Conservation (phyloP, 352 stramenopile genomes). For the Albugo laibachii region DNA sequence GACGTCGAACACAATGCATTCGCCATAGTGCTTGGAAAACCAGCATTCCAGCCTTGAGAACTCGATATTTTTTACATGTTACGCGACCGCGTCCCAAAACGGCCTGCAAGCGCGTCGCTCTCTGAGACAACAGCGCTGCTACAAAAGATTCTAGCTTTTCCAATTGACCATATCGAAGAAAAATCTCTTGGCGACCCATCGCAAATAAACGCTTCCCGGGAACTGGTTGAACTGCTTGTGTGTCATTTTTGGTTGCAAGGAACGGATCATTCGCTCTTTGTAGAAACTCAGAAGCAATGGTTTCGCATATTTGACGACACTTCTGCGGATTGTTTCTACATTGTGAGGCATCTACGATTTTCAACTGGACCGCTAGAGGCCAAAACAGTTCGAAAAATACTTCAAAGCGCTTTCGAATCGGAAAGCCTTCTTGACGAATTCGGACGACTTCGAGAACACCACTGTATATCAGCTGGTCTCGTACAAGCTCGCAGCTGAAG, state of each 20-base stretch:
- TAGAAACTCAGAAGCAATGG: conserved; percentile 31
- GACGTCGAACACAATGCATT: conserved; percentile 12
- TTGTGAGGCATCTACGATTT: conserved; percentile 9
- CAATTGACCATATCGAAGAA: conserved; percentile 55
- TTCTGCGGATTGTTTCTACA: neutral
- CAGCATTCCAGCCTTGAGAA: conserved; percentile 15
- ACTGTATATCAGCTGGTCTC: conserved; percentile 83
- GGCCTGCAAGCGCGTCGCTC: conserved; percentile 25
- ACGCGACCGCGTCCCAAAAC: conserved; percentile 23
- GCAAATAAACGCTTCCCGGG: conserved; percentile 25
- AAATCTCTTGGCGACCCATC: conserved; percentile 51
- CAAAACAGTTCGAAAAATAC: conserved; percentile 61
- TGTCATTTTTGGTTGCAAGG: neutral
- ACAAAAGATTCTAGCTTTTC: conserved; percentile 42
- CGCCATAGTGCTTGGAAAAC: conserved; percentile 31
- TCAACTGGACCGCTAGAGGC: conserved; percentile 13
- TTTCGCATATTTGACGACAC: conserved; percentile 18
- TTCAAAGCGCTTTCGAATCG: conserved; percentile 59
- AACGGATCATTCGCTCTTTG: conserved; percentile 1
- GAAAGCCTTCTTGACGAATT: conserved; percentile 82
- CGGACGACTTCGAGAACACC: conserved; percentile 86
- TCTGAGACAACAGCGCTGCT: conserved; percentile 17
- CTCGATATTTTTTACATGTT: conserved; percentile 18
- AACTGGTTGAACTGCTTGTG: neutral
- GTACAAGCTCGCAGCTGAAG: conserved; percentile 75